phyloP scores from a whole-genome alignment of 768 basidiomycete species.

The Flagelloscypha sp. region DNA sequence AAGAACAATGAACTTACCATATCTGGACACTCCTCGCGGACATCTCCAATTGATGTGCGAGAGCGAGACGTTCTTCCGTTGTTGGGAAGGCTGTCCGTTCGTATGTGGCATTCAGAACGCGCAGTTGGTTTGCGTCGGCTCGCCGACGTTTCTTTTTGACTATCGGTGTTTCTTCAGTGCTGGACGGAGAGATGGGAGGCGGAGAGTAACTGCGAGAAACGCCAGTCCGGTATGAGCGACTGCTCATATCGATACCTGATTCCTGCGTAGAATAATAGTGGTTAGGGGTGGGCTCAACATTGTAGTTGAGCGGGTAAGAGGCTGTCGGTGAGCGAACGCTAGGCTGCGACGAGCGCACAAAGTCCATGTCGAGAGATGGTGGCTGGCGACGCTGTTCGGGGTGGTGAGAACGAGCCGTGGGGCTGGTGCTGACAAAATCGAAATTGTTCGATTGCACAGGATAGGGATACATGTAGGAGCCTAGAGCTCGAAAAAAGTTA shows the following conservation, averaged over 20 bases:
- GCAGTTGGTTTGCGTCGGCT: constrained; percentile 72
- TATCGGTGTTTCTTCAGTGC: constrained; percentile 48
- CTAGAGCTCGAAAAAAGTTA: too few relatives aligned
- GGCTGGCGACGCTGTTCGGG: too few relatives aligned
- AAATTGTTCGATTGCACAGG: too few relatives aligned
- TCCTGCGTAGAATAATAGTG: constrained; percentile 12
- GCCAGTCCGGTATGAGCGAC: constrained; percentile 30
- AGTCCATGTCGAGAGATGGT: too few relatives aligned
- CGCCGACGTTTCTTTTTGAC: constrained; percentile 87
- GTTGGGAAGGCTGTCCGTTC: constrained; percentile 79
- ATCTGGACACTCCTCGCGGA: constrained; percentile 81
- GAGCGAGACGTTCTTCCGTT: constrained; percentile 72
- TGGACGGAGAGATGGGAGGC: constrained; percentile 38
- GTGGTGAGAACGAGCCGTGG: too few relatives aligned
- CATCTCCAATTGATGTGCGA: constrained; percentile 77
- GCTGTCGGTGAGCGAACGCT: constrained; percentile 60
- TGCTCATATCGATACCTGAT: constrained; percentile 15
- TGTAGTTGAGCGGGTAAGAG: constrained; percentile 50
- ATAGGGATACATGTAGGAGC: too few relatives aligned
- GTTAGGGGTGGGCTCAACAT: constrained; percentile 32
- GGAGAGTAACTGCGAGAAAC: constrained; percentile 43
- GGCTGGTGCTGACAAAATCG: too few relatives aligned
- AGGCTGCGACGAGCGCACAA: too few relatives aligned
- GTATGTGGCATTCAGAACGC: constrained; percentile 75
- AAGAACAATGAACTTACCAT: constrained; percentile 42